Percentiles rank a stretch among this genome's conserved stretches.
Conservation (phyloP, 441 rosid species). For the Erodium moschatum region DNA sequence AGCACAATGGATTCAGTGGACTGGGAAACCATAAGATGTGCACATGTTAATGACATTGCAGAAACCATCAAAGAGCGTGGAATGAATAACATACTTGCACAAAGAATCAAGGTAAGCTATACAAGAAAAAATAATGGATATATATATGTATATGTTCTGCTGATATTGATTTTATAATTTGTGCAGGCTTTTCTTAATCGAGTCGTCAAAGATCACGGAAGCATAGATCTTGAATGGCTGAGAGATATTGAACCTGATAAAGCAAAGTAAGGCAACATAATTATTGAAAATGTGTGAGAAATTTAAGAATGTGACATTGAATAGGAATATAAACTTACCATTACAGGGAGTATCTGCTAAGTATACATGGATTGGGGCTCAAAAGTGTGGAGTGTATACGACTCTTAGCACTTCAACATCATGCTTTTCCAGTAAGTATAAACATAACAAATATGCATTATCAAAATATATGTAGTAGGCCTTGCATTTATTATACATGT, state of each 20-base stretch:
- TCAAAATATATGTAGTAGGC: constrained; percentile 14
- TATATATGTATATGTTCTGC: background rate
- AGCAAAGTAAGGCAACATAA: constrained; percentile 57
- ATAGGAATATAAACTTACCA: background rate
- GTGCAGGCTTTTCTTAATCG: constrained; percentile 59
- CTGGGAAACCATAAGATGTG: constrained; percentile 70
- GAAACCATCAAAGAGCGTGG: constrained; percentile 75
- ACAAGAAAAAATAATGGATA: background rate
- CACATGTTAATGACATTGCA: constrained; percentile 44
- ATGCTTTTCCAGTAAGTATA: constrained; percentile 86
- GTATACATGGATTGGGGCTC: constrained; percentile 77
- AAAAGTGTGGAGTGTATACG: constrained; percentile 98
- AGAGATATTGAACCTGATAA: constrained; percentile 65
- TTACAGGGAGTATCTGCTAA: constrained; percentile 76
- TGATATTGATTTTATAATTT: constrained; percentile 24
- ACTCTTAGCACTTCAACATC: constrained; percentile 86
- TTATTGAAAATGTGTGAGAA: background rate
- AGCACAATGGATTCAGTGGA: constrained; percentile 70
- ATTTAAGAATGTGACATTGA: background rate
- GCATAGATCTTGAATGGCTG: constrained; percentile 63
- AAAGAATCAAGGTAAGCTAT: constrained; percentile 49
- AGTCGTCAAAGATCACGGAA: constrained; percentile 43
- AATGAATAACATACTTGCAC: constrained; percentile 69
- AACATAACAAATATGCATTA: constrained; percentile 17
- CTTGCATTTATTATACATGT: constrained; percentile 17